Evolutionary conservation across 1,284 basidiomycete species (phyloP), one percentile per base, ranked within the genome.

Genomic region (Leccinum insigne): DNA sequence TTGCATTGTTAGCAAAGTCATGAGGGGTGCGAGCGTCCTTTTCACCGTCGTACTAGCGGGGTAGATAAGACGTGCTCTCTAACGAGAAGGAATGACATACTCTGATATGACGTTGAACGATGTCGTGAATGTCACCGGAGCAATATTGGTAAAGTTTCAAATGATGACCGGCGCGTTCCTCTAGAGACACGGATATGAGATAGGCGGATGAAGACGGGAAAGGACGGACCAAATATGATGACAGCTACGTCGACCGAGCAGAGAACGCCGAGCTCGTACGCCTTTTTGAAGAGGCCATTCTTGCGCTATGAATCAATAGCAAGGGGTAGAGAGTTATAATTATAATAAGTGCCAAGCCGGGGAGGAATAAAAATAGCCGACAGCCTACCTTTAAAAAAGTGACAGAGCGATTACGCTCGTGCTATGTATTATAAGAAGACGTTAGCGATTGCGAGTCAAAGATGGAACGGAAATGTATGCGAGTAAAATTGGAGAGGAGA

Each of bases 211-310:
- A 40, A 54, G 10, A 58, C 21, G 40, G 40, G 57, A 58, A 58
- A 21, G 52, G 61, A 73, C 81, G 60, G 63, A 85, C 86, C 85
- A 63, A 87, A 87, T 71, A 87, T 87, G 71, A 87, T 83, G 70
- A 86, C 85, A 1, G 85, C 85, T 4, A 86, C 85, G 63, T 86
- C 85, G 63, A 86, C 85, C 2, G 82, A 84, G 70, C 85, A 86
- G 9, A 86, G 79, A 13, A 95, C 92, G 40, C 92, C 93, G 58
- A 95, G 88, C 79, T 95, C 93, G 77, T 94, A 93, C 0, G 93
- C 93, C 76, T 95, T 95, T 77, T 95, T 95, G 87, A 95, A 94
- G 64, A 95, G 85, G 2, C 93, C 93, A 67, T 92, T 92, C 81
- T 94, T 94, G 71, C 93, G 84, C 90, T 92, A 52, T 58, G 79